Percentiles rank a stretch among this genome's conserved stretches.
These are phyloP conservation scores for Chrysoporthe cubensis DNA, from an alignment of 2,329 filamentous ascomycete genomes.

Conservation along the genomic window DNA sequence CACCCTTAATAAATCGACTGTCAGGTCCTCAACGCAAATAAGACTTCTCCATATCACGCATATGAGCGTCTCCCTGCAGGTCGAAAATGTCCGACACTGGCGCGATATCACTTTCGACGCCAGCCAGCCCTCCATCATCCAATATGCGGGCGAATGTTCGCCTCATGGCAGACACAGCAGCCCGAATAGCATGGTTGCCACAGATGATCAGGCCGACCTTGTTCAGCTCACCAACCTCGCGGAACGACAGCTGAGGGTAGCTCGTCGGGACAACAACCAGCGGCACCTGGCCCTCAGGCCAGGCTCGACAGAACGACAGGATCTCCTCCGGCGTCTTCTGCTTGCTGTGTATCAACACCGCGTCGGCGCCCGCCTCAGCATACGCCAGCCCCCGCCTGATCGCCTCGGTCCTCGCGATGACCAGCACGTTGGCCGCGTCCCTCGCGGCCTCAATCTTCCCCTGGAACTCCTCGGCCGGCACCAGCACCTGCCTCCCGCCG, in stretches of 20 bases:
- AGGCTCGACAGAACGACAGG: slow-evolving; percentile 1
- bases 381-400: slow-evolving; percentile 46
- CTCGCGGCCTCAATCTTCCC: slow-evolving; percentile 50
- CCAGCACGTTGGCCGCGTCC: slow-evolving; percentile 51
- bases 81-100: not conserved
- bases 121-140: slow-evolving; percentile 1
- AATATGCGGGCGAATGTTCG: not conserved
- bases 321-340: slow-evolving; percentile 10
- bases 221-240: slow-evolving; percentile 4
- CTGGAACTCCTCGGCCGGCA: slow-evolving; percentile 49
- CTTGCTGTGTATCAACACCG: slow-evolving; percentile 40
- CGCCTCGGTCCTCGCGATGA: slow-evolving; percentile 51
- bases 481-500: slow-evolving; percentile 48
- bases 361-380: slow-evolving; percentile 48
- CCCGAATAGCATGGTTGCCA: slow-evolving; percentile 8
- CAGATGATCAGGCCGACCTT: slow-evolving; percentile 5
- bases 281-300: not conserved
- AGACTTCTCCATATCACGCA: slow-evolving; percentile 13
- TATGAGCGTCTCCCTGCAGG: slow-evolving; percentile 2
- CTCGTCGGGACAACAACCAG: slow-evolving; percentile 6
- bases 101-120: not conserved
- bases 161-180: slow-evolving; percentile 1
- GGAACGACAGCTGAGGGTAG: slow-evolving; percentile 4
- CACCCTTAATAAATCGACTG: not conserved
- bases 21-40: not conserved